Base-by-base conservation (phyloP, 441 rosid species). In the Brassica hybrid region DNA sequence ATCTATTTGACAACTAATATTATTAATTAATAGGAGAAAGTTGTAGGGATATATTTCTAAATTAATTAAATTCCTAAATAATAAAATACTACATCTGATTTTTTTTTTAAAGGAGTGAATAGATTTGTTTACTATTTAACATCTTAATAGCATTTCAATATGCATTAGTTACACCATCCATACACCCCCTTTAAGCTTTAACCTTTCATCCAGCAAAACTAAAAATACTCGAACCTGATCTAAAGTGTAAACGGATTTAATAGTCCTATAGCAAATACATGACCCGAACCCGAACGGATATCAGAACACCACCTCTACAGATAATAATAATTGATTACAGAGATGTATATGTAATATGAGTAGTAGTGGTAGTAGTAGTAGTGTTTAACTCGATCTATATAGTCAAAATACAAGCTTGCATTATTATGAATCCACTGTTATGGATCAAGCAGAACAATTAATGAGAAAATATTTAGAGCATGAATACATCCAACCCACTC, bases 351-450 rank as follows among this genome's bases (percentile, higher is more conserved):
- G 34, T 32, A 60, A 76, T n/a, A 19, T 54, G 7, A 13, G 1
- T 43, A 43, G 50, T n/a, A n/a, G n/a, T n/a, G n/a, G n/a, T n/a
- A n/a, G n/a, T n/a, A n/a, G n/a, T n/a, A 48, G 54, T 52, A 50
- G 54, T 23, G 23, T 64, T 36, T 63, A 57, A 57, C 41, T n/a
- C 56, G 45, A 34, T 66, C 69, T 60, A 57, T 34, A 60, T 48
- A 72, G 76, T 66, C 48, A 58, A 48, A 18, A 60, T 34, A 21
- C 17, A 60, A 72, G 36, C 27, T 34, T 72, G 81, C 81, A 61
- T 67, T 23, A 67, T 78, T 78, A 21, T 16, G 27, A 36, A 60
- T 67, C 41, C 73, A 78, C 81, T 78, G 81, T 72, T 73, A 73
- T 60, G 68, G 67, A 74, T 73, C 81, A 78, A 73, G 52, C 50